Evolutionary conservation across 495 filamentous ascomycete species (phyloP).

Genomic region (Oleoguttula mirabilis): DNA sequence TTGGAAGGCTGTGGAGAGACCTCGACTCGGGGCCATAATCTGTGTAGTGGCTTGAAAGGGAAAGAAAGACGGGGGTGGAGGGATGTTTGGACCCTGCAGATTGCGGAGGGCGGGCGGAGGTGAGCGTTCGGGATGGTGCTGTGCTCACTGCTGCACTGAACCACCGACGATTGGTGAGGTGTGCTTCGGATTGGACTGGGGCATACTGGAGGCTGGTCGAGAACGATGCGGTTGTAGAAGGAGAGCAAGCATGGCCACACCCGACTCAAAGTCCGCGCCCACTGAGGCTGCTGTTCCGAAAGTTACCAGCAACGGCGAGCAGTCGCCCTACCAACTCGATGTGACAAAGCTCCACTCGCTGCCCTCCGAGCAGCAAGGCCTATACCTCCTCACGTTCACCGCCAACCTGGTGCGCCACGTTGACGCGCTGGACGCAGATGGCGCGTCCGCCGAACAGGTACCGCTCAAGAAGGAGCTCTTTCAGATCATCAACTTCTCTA

Average conservation of each 20-base stretch:
- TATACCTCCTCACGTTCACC: conserved; percentile 82
- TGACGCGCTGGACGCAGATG: conserved; percentile 56
- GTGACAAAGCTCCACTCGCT: conserved; percentile 76
- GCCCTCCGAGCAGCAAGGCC: conserved; percentile 88
- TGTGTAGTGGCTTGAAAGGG: too few species aligned
- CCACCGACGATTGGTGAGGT: too few species aligned
- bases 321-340: conserved; percentile 49
- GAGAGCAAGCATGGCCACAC: conserved; percentile 15
- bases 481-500: conserved; percentile 74
- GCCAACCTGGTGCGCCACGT: conserved; percentile 74
- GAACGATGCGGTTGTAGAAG: too few species aligned
- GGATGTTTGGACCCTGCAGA: too few species aligned
- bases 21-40: too few species aligned
- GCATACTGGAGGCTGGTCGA: too few species aligned
- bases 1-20: too few species aligned
- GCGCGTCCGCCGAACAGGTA: conserved; percentile 74
- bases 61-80: too few species aligned
- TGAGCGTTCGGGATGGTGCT: too few species aligned
- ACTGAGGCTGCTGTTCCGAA: conserved; percentile 26
- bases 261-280: conserved; percentile 35
- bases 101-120: too few species aligned
- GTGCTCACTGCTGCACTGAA: too few species aligned
- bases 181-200: too few species aligned
- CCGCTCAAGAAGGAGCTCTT: conserved; percentile 83
- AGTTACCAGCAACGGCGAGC: conserved; percentile 3